phyloP scores from a whole-genome alignment of 257 asterid genomes.

The Avicennia marina region DNA sequence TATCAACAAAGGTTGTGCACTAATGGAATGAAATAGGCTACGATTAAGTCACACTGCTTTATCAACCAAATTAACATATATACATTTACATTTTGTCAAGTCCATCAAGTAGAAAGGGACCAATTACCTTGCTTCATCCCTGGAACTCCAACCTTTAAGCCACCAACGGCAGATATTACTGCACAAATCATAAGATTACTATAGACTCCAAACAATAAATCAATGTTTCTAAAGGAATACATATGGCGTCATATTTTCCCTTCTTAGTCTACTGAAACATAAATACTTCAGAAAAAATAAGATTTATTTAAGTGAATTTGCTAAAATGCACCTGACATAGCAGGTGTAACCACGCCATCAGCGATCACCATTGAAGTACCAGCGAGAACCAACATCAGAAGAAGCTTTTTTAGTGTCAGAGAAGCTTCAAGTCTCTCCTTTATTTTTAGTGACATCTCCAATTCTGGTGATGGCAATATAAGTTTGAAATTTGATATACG shows the following conservation, averaged over 20 bases:
- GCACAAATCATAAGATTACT: slow-evolving; percentile 28
- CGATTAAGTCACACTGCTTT: no score
- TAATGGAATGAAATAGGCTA: no score
- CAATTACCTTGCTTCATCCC: slow-evolving; percentile 65
- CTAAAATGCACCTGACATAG: slow-evolving; percentile 82
- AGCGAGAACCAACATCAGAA: slow-evolving; percentile 89
- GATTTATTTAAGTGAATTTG: slow-evolving; percentile 9
- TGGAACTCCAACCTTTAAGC: slow-evolving; percentile 85
- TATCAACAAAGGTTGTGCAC: no score
- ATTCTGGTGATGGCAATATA: slow-evolving; percentile 96
- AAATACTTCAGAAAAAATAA: slow-evolving; percentile 19
- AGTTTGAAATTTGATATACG: slow-evolving; percentile 93
- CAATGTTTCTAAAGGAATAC: no score
- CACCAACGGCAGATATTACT: slow-evolving; percentile 97
- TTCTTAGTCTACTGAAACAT: slow-evolving; percentile 19
- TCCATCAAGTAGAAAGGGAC: slow-evolving; percentile 8
- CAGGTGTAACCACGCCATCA: slow-evolving; percentile 98
- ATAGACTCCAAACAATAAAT: neutral
- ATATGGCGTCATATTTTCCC: slow-evolving; percentile 1
- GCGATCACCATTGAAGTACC: slow-evolving; percentile 99
- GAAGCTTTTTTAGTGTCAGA: slow-evolving; percentile 73
- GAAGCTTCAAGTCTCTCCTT: slow-evolving; percentile 94
- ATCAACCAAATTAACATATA: no score
- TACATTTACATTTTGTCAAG: no score
- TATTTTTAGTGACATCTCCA: slow-evolving; percentile 91